A percentile compares a stretch with the other conserved stretches of the same genome.
These are phyloP conservation scores for Ustilago trichophora DNA, from an alignment of 1,284 basidiomycete species.

Conservation along the genomic window DNA sequence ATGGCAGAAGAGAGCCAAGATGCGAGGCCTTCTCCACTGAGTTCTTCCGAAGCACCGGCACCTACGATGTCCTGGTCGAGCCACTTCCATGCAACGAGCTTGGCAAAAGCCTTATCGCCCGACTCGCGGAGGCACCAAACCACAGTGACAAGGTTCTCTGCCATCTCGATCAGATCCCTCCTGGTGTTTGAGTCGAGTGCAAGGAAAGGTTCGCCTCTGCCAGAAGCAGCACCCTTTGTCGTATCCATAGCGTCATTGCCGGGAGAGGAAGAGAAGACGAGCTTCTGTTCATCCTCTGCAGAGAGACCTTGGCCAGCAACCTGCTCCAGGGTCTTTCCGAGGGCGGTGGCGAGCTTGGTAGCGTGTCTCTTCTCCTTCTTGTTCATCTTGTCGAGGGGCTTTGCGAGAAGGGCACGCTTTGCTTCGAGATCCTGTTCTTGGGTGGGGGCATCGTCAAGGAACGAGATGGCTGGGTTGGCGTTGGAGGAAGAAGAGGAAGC, in stretches of 20 bases:
- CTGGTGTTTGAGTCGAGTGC: constrained; percentile 40
- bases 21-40: constrained; percentile 37
- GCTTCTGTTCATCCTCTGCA: constrained; percentile 25
- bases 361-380: constrained; percentile 63
- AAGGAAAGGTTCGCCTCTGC: constrained; percentile 35
- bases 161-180: constrained; percentile 52
- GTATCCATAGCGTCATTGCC: constrained; percentile 24
- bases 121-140: constrained; percentile 50
- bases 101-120: constrained; percentile 49
- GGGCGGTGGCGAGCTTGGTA: constrained; percentile 48
- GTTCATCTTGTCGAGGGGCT: constrained; percentile 64
- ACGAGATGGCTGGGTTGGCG: constrained; percentile 18
- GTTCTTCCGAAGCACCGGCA: too few species aligned
- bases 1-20: constrained; percentile 51
- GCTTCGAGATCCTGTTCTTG: constrained; percentile 41
- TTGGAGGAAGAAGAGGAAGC: constrained; percentile 15
- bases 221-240: neutral
- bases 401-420: constrained; percentile 36
- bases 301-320: constrained; percentile 32
- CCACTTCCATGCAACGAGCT: constrained; percentile 50
- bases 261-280: constrained; percentile 6
- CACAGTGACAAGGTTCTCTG: constrained; percentile 50
- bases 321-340: constrained; percentile 39
- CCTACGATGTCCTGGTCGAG: constrained; percentile 23
- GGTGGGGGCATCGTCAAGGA: constrained; percentile 29